phyloP scores from a whole-genome alignment of 1,284 basidiomycete species.

The Waitea zeae region DNA sequence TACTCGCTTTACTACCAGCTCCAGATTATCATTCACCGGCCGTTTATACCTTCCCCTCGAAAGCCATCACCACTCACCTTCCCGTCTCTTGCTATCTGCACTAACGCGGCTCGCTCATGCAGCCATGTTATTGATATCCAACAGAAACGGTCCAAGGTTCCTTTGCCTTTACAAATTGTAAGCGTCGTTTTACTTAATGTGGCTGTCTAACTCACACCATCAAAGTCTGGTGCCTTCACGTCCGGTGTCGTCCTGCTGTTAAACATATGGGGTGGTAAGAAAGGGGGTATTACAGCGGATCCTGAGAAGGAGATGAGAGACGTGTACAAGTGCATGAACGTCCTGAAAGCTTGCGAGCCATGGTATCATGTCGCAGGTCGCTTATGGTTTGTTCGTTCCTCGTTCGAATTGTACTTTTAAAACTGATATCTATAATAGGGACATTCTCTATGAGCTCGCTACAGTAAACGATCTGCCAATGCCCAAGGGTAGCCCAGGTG shows the following conservation, averaged over 20 bases:
- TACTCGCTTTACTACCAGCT: conserved; percentile 56
- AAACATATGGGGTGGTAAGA: conserved; percentile 57
- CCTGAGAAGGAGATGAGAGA: conserved; percentile 48
- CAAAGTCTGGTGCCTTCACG: conserved; percentile 25
- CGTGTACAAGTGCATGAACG: conserved; percentile 52
- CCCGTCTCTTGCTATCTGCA: conserved; percentile 72
- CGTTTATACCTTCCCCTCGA: conserved; percentile 58
- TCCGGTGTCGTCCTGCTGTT: conserved; percentile 53
- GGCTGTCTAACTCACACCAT: no score
- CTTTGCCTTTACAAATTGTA: background rate
- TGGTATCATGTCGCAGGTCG: conserved; percentile 2
- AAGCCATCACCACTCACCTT: conserved; percentile 37
- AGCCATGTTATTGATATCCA: conserved; percentile 52
- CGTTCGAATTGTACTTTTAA: no score
- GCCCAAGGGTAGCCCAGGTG: conserved; percentile 32
- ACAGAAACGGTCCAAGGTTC: conserved; percentile 14
- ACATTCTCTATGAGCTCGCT: conserved; percentile 50
- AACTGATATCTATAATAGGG: conserved; percentile 19
- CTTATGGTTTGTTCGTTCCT: conserved; percentile 1
- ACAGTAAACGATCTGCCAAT: conserved; percentile 48
- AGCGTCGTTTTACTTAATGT: no score
- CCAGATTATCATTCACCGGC: conserved; percentile 67
- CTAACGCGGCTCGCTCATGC: conserved; percentile 69
- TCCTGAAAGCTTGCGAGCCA: conserved; percentile 30
- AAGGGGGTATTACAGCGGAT: conserved; percentile 34